Percentiles rank a stretch among this genome's conserved stretches.
Conservation (phyloP, 139 green algal species). For the Picochlorum sp. region DNA sequence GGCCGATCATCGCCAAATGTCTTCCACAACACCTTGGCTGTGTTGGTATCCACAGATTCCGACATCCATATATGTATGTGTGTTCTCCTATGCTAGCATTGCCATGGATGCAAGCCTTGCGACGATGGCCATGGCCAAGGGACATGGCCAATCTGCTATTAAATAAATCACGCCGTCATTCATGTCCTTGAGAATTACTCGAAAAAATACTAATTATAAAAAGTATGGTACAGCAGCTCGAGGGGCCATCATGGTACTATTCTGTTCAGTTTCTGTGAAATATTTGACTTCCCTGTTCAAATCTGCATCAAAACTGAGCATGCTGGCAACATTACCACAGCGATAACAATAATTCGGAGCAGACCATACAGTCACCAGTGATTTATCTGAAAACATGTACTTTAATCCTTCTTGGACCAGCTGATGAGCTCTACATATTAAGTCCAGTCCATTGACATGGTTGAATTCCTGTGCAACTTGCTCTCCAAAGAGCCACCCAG, state of each 20-base stretch:
- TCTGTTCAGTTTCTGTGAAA: slow-evolving; percentile 95
- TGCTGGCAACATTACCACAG: slow-evolving; percentile 95
- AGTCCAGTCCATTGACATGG: slow-evolving; percentile 86
- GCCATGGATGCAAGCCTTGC: no score
- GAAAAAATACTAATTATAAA: slow-evolving; percentile 34
- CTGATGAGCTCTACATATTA: slow-evolving; percentile 96
- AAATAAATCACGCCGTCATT: no score
- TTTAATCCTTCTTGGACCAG: slow-evolving; percentile 97
- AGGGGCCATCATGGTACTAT: slow-evolving; percentile 85
- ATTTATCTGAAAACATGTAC: slow-evolving; percentile 90
- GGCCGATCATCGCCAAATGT: slow-evolving; percentile 14
- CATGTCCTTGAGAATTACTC: no score
- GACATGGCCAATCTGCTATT: no score
- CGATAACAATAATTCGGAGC: slow-evolving; percentile 99
- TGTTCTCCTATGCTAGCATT: no score
- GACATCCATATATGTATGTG: no score
- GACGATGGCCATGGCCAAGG: no score
- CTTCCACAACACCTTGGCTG: slow-evolving; percentile 24
- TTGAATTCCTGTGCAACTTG: slow-evolving; percentile 93
- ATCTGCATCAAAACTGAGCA: slow-evolving; percentile 90
- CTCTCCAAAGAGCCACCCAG: slow-evolving; percentile 94
- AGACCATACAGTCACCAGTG: slow-evolving; percentile 95
- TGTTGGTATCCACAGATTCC: no score
- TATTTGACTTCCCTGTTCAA: slow-evolving; percentile 73
- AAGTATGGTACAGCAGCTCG: slow-evolving; percentile 75